Evolutionary conservation across 306 rosid genomes (phyloP), one percentile per base, ranked within the genome.

Genomic region (Crotalaria pallida): DNA sequence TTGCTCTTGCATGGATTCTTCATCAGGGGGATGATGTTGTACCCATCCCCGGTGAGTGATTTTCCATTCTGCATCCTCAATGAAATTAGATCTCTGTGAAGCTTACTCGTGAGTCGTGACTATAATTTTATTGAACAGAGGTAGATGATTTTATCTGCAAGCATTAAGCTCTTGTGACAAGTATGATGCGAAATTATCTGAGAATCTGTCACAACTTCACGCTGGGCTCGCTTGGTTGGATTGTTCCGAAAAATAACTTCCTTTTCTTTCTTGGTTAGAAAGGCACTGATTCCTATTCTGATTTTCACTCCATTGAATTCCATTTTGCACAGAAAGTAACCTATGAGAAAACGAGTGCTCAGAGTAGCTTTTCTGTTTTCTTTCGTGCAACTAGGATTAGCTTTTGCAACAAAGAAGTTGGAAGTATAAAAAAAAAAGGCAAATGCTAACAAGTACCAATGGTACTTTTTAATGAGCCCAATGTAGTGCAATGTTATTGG

Each of bases 1-100:
- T 90, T 12, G 89, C 96, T 15, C 94, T 85, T 59, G 79, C 94
- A 0, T 90, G 94, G 94, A 47, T 87, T 78, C 68, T 83, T 58
- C 83, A 75, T 79, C 91, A 89, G 74, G 86, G 89, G 48, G 82
- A 86, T 6, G 76, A 82, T 19, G 87, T 87, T 51, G 94, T 81
- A 17, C 91, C 91, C 31, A 87, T 90, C 41, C 94, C 96, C 5
- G 91, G 94, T 88, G 67, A 34, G 90, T 73, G 36, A 24, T 76
- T 45, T 56, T 41, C 19, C 26, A 29, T 16, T 48, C 4, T 31
- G 6, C 8, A 11, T 16, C 10, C 27, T 49, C 7, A 24, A 11
- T 22, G 33, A 47, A 27, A 31, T 52, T 53, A 8, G 10, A 11
- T 48, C 7, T 47, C 27, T 41, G 1, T 23, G 50, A 18, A 50